phyloP scores from a whole-genome alignment of 176 grass and related monocot genomes.

The Avena sativa region DNA sequence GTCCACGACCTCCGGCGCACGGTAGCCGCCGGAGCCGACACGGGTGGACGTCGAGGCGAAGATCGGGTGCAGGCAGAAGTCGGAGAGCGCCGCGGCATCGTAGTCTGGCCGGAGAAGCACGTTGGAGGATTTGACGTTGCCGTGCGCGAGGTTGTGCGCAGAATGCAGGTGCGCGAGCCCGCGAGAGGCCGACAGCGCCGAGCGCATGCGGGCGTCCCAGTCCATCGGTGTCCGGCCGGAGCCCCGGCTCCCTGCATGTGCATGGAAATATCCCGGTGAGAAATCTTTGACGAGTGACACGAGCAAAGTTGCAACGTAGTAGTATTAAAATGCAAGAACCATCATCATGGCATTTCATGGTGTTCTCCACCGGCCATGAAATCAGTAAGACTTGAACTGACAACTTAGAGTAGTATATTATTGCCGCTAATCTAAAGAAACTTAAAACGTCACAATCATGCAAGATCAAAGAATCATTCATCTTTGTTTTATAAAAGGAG shows the following conservation, averaged over 20 bases:
- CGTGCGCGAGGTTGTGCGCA: slow-evolving; percentile 67
- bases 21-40: slow-evolving; percentile 62
- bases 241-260: slow-evolving; percentile 73
- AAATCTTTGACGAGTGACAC: not conserved
- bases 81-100: slow-evolving; percentile 70
- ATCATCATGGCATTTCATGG: not conserved
- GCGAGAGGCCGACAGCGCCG: slow-evolving; percentile 72
- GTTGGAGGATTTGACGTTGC: slow-evolving; percentile 93
- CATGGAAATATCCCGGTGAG: slow-evolving; percentile 28
- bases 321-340: not conserved
- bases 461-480: slow-evolving; percentile 10
- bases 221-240: slow-evolving; percentile 81
- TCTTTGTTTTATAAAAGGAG: slow-evolving; percentile 15
- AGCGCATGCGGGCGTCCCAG: slow-evolving; percentile 89
- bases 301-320: not conserved
- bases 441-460: not conserved
- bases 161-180: slow-evolving; percentile 83
- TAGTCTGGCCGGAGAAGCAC: slow-evolving; percentile 80
- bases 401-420: not conserved
- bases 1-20: slow-evolving; percentile 82
- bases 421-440: not conserved
- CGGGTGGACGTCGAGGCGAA: slow-evolving; percentile 62
- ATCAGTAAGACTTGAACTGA: not conserved
- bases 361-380: not conserved
- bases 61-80: slow-evolving; percentile 78